These are phyloP conservation scores for Phytomonas francai DNA, from an alignment of 208 protist genomes.

Conservation along the genomic window DNA sequence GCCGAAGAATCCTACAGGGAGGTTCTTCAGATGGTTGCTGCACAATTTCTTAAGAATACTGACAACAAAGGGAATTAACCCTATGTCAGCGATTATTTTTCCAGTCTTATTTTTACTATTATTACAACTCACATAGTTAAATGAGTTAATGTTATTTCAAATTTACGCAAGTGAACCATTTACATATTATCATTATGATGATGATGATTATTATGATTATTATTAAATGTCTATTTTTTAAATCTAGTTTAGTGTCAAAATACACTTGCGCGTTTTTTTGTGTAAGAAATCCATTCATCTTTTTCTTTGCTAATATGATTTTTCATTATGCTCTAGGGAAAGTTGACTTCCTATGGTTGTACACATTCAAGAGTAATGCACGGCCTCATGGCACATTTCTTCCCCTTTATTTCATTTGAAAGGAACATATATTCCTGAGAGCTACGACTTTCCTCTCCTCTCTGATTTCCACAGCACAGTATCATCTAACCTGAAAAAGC, in stretches of 20 bases:
- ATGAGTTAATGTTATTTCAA: neutral
- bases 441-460: neutral
- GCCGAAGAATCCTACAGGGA: neutral
- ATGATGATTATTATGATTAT: too few species aligned
- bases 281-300: neutral
- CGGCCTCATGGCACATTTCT: constrained; percentile 1
- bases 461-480: neutral
- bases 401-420: constrained; percentile 3
- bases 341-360: neutral
- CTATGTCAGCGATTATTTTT: neutral
- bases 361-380: neutral
- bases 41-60: neutral
- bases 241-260: constrained; percentile 5
- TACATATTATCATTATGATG: neutral
- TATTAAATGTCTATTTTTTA: neutral
- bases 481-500: constrained; percentile 10
- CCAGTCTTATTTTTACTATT: constrained; percentile 14
- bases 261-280: constrained; percentile 1
- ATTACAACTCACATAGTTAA: constrained; percentile 1
- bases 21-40: constrained; percentile 1
- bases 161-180: neutral
- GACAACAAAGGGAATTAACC: neutral
- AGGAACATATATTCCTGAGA: neutral
- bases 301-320: neutral
- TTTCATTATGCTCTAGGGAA: neutral